Evolutionary conservation across 2,329 filamentous ascomycete genomes (phyloP).

Genomic region (Periconia macrospinosa): DNA sequence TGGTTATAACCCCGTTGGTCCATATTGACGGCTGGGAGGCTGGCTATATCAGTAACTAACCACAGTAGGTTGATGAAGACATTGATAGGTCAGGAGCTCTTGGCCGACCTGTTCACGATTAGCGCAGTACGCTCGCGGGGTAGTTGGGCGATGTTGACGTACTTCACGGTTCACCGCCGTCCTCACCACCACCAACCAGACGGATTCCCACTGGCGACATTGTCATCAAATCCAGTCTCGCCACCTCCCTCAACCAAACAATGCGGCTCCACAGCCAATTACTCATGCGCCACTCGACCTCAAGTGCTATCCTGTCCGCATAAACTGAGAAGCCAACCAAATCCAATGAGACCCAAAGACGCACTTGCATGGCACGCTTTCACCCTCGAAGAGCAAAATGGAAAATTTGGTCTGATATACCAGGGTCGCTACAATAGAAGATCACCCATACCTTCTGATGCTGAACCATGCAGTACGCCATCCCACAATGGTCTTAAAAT

Average conservation of each 20-base stretch:
- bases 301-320: slow-evolving; percentile 11
- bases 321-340: no score
- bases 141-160: no score
- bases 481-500: slow-evolving; percentile 1
- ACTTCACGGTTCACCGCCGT: no score
- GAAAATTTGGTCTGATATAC: slow-evolving; percentile 2
- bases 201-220: no score
- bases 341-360: not conserved
- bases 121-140: no score
- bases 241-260: not conserved
- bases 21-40: slow-evolving; percentile 62
- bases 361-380: slow-evolving; percentile 6
- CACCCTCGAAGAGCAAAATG: slow-evolving; percentile 2
- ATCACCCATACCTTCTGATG: not conserved
- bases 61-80: slow-evolving; percentile 87
- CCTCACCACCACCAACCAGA: no score
- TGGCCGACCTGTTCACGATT: slow-evolving; percentile 82
- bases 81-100: slow-evolving; percentile 80
- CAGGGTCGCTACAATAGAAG: not conserved
- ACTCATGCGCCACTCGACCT: slow-evolving; percentile 9
- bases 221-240: not conserved
- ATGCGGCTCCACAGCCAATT: slow-evolving; percentile 16
- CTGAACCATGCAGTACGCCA: not conserved
- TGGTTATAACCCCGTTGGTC: slow-evolving; percentile 67
- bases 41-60: no score